These are phyloP conservation scores for Lanzia echinophila DNA, from an alignment of 2,329 filamentous ascomycete genomes.

Conservation along the genomic window DNA sequence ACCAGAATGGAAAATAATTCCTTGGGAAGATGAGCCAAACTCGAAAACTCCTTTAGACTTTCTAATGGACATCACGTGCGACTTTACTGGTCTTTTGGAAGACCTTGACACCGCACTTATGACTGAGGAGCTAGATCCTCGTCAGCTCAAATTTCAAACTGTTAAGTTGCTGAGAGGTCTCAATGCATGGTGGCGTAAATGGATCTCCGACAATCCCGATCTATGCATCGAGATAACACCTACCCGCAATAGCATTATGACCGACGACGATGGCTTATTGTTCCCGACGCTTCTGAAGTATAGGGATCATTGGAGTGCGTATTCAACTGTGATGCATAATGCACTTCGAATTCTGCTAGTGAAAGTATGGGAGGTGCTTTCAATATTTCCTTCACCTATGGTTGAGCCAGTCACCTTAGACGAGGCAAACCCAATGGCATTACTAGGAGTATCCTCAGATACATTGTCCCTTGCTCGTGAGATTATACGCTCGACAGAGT, in stretches of 20 bases:
- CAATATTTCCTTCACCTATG: background rate
- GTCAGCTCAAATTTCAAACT: constrained; percentile 5
- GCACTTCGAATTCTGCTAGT: constrained; percentile 12
- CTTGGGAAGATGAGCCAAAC: constrained; percentile 14
- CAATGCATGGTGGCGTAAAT: constrained; percentile 13
- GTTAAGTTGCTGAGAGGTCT: constrained; percentile 7
- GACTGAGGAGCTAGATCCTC: constrained; percentile 2
- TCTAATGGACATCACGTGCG: constrained; percentile 12
- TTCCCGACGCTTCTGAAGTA: constrained; percentile 11
- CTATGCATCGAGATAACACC: constrained; percentile 1
- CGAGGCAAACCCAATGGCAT: constrained; percentile 2
- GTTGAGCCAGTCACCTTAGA: constrained; percentile 5
- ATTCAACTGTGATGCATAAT: constrained; percentile 6
- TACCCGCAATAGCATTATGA: background rate
- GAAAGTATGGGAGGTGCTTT: constrained; percentile 7
- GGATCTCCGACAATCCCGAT: constrained; percentile 2
- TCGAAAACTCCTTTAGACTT: constrained; percentile 13
- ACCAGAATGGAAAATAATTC: constrained; percentile 14
- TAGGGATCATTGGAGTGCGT: constrained; percentile 9
- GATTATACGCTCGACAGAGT: constrained; percentile 8
- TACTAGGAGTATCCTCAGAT: constrained; percentile 11
- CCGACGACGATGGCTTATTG: background rate
- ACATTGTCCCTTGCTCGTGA: constrained; percentile 7
- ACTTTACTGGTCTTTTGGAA: constrained; percentile 2
- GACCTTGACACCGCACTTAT: background rate